phyloP scores from a whole-genome alignment of 305 asterid genomes.

The Fraxinus floribunda region DNA sequence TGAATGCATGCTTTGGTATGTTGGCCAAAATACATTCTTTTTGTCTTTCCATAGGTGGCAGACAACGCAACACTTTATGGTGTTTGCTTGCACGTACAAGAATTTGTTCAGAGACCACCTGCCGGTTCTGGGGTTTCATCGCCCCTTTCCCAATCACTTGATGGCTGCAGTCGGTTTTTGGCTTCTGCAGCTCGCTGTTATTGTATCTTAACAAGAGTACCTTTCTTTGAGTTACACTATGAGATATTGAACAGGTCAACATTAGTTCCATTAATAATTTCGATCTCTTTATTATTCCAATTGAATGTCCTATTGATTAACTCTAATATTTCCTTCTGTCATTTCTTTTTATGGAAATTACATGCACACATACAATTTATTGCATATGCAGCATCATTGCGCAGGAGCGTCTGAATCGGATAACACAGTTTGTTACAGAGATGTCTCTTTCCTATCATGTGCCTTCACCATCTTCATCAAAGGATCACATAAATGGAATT shows the following conservation, averaged over 20 bases:
- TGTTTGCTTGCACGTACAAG: constrained; percentile 84
- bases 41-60: constrained; percentile 63
- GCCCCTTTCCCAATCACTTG: constrained; percentile 47
- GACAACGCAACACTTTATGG: constrained; percentile 95
- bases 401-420: constrained; percentile 85
- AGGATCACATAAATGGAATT: constrained; percentile 39
- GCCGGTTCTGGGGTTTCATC: constrained; percentile 53
- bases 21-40: constrained; percentile 29
- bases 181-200: constrained; percentile 97
- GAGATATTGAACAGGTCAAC: constrained; percentile 85
- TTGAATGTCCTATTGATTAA: constrained; percentile 11
- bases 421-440: constrained; percentile 69
- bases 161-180: constrained; percentile 63
- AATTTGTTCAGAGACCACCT: constrained; percentile 83
- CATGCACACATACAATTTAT: constrained; percentile 19
- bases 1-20: background rate
- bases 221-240: constrained; percentile 85
- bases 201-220: constrained; percentile 86
- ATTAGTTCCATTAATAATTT: constrained; percentile 18
- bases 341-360: constrained; percentile 8
- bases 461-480: constrained; percentile 41
- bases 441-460: constrained; percentile 45
- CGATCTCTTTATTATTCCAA: background rate
- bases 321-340: constrained; percentile 1
- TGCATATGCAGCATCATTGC: constrained; percentile 76